Evolutionary conservation across 2,329 filamentous ascomycete species (phyloP).

Genomic region (Venturiaceae sp.): DNA sequence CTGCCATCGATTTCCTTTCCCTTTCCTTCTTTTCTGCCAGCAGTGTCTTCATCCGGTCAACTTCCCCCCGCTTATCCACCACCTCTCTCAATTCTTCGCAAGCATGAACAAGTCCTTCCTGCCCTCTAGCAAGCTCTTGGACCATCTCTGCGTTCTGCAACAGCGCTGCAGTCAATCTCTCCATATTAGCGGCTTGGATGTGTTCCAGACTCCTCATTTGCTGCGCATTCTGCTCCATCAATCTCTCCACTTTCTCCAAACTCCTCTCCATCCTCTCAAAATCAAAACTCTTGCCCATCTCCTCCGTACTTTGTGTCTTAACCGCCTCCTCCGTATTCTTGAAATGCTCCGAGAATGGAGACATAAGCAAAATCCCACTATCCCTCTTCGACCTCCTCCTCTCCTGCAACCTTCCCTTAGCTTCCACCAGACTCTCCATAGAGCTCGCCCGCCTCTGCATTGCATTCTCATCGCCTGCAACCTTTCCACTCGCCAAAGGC

Average conservation of each 20-base stretch:
- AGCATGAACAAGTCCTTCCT: not conserved
- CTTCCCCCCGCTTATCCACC: not conserved
- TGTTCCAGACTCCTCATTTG: constrained; percentile 6
- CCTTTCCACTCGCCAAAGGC: not conserved
- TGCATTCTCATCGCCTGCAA: not conserved
- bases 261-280: constrained; percentile 6
- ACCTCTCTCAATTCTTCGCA: constrained; percentile 3
- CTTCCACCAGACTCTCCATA: not conserved
- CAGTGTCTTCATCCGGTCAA: not conserved
- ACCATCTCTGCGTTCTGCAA: constrained; percentile 5
- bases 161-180: constrained; percentile 4
- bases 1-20: not conserved
- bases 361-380: constrained; percentile 4
- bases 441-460: not conserved
- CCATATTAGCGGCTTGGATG: constrained; percentile 2
- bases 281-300: not conserved
- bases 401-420: not conserved
- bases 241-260: constrained; percentile 2
- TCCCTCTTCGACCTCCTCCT: constrained; percentile 1
- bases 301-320: not conserved
- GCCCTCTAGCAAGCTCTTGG: not conserved
- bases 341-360: not conserved
- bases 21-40: not conserved
- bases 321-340: not conserved
- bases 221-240: constrained; percentile 7